phyloP scores from a whole-genome alignment of 805 yeast genomes.

The Ascoidea asiatica region DNA sequence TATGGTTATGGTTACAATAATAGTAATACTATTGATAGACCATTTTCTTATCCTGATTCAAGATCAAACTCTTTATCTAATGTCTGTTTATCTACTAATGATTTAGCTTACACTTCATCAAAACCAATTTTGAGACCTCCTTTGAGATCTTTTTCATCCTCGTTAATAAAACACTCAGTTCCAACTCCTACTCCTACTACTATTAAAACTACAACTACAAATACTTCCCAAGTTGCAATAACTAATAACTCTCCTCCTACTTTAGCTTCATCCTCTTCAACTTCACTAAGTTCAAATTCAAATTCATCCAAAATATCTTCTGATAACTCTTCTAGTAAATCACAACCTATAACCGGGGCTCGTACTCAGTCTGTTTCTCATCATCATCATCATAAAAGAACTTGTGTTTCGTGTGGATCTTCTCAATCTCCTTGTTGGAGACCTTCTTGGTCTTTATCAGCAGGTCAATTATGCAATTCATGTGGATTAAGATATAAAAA shows the following conservation, averaged over 20 bases:
- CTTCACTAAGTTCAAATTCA: not conserved
- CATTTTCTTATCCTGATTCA: conserved; percentile 1
- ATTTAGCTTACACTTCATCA: not conserved
- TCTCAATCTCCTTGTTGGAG: conserved; percentile 97
- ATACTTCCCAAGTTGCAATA: no score
- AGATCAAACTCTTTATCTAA: conserved; percentile 1
- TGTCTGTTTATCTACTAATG: conserved; percentile 1
- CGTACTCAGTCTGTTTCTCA: conserved; percentile 21
- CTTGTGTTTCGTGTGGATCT: conserved; percentile 83
- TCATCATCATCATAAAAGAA: conserved; percentile 24
- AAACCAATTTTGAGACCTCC: conserved; percentile 5
- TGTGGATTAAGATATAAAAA: conserved; percentile 93
- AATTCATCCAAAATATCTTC: conserved; percentile 1
- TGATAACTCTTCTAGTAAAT: conserved; percentile 1
- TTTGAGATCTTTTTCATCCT: conserved; percentile 3
- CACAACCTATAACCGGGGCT: conserved; percentile 12
- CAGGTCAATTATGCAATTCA: conserved; percentile 94
- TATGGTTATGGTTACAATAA: not conserved
- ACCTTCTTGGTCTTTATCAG: conserved; percentile 84
- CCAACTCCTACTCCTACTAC: conserved; percentile 2
- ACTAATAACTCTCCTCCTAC: no score
- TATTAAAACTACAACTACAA: not conserved
- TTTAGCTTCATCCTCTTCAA: not conserved
- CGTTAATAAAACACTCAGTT: not conserved
- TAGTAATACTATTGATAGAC: not conserved